phyloP scores from a whole-genome alignment of 2,329 filamentous ascomycete genomes.

The Alternaria sp. region DNA sequence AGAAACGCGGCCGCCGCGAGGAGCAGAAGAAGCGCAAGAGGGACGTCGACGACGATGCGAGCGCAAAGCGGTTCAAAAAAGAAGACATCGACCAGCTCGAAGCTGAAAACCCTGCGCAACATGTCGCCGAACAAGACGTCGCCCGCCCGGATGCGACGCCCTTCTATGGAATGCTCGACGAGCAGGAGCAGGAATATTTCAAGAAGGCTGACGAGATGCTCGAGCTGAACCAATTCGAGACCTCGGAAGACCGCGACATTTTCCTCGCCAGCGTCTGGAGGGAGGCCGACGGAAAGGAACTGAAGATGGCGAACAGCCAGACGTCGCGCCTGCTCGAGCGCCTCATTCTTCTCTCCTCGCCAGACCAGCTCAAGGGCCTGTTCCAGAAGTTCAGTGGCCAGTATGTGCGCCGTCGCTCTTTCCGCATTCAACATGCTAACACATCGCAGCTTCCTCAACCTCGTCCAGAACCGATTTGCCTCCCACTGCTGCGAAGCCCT shows the following conservation, averaged over 20 bases:
- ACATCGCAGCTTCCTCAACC: conserved; percentile 72
- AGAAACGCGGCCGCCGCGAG: conserved; percentile 65
- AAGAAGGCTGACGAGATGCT: conserved; percentile 87
- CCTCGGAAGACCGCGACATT: conserved; percentile 65
- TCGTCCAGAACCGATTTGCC: conserved; percentile 94
- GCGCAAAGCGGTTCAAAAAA: conserved; percentile 46
- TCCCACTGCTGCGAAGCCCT: conserved; percentile 97
- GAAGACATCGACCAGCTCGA: conserved; percentile 26
- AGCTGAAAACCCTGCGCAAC: conserved; percentile 24
- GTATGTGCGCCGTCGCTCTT: conserved; percentile 49
- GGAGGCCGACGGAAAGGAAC: conserved; percentile 89
- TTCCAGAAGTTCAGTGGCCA: conserved; percentile 87
- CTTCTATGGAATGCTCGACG: conserved; percentile 92
- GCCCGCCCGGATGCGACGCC: conserved; percentile 65
- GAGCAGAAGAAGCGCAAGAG: conserved; percentile 59
- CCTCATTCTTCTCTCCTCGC: conserved; percentile 81
- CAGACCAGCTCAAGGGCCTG: conserved; percentile 82
- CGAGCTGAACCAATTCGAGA: conserved; percentile 85
- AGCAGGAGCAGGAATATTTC: conserved; percentile 96
- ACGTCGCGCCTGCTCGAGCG: conserved; percentile 92
- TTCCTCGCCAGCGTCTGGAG: conserved; percentile 81
- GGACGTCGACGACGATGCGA: conserved; percentile 41
- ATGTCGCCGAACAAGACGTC: conserved; percentile 38
- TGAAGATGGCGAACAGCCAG: conserved; percentile 96
- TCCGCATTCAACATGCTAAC: conserved; percentile 17